Evolutionary conservation across 163 green algal species (phyloP), one percentile per base, ranked within the genome.

Genomic region (Chloromonas sp.): DNA sequence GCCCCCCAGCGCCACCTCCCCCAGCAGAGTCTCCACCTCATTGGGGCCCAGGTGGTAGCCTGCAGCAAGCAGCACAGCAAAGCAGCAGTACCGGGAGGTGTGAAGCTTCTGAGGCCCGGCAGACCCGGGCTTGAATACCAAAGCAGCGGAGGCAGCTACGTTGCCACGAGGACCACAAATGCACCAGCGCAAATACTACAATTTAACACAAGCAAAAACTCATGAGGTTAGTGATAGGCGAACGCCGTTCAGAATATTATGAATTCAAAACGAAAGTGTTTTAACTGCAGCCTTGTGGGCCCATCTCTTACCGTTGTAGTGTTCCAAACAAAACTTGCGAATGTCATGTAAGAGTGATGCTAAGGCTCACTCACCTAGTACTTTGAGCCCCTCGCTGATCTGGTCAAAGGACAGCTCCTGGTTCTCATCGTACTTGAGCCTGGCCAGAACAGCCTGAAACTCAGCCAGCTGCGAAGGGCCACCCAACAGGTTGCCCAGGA

Each of bases 11-110:
- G 91, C 87, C 71, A 95, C 87, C 79, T 91, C 85, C 0, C 89
- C 70, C 83, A 95, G 83, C 71, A 97, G 87, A 11, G 85, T 81
- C 60, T 84, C 74, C 66, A 94, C 86, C 89, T 97, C 94, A 0
- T 58, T 78, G 0, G 89, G 88, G 70, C 92, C 89, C 78, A 97
- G 81, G 14, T 89, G 85, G 86, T 96, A 97, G 60, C 89, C 89
- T 88, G 85, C 14, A 59, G n/a, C 57, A 1, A 81, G n/a, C n/a
- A 14, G 74, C 8, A 14, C 14, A 81, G 2, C 74, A 81, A 81
- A 81, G n/a, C 74, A 58, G 2, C 74, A 2, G 57, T n/a, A 57
- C n/a, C 74, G n/a, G 5, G 74, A 60, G 14, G 74, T 81, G 66
- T 74, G 36, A 36, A 36, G 36, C 36, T 36, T 36, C 36, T 36